These are phyloP conservation scores for Microbotryum intermedium DNA, from an alignment of 1,284 basidiomycete genomes.

Conservation along the genomic window DNA sequence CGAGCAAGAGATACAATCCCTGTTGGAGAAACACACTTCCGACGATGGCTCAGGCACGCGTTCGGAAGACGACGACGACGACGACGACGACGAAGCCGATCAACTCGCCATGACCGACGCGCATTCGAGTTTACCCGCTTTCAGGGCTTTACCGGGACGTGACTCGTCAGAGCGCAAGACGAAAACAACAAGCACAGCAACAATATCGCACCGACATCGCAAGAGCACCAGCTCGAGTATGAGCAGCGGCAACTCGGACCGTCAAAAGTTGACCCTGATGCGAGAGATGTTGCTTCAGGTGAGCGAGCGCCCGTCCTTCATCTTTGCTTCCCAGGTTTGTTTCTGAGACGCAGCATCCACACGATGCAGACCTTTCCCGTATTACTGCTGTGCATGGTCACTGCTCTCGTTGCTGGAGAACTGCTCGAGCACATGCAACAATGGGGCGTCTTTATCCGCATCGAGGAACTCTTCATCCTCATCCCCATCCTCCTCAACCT, in stretches of 20 bases:
- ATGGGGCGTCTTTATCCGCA: slow-evolving; percentile 79
- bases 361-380: slow-evolving; percentile 28
- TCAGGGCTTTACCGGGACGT: neutral
- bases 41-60: neutral
- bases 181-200: neutral
- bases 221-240: neutral
- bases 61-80: neutral
- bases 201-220: neutral
- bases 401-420: slow-evolving; percentile 29
- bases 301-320: neutral
- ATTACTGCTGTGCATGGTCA: slow-evolving; percentile 28
- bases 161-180: neutral
- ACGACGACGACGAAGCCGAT: neutral
- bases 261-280: neutral
- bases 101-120: neutral
- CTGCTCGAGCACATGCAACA: slow-evolving; percentile 45
- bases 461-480: slow-evolving; percentile 94
- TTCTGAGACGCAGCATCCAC: neutral
- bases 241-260: too few relatives aligned
- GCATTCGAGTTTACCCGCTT: neutral
- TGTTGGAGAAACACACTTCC: too few relatives aligned
- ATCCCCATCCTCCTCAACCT: slow-evolving; percentile 91
- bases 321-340: neutral
- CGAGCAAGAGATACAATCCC: too few relatives aligned
- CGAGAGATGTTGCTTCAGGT: slow-evolving; percentile 29